Evolutionary conservation across 2,329 filamentous ascomycete species (phyloP).

Genomic region (Pseudogymnoascus sp.): DNA sequence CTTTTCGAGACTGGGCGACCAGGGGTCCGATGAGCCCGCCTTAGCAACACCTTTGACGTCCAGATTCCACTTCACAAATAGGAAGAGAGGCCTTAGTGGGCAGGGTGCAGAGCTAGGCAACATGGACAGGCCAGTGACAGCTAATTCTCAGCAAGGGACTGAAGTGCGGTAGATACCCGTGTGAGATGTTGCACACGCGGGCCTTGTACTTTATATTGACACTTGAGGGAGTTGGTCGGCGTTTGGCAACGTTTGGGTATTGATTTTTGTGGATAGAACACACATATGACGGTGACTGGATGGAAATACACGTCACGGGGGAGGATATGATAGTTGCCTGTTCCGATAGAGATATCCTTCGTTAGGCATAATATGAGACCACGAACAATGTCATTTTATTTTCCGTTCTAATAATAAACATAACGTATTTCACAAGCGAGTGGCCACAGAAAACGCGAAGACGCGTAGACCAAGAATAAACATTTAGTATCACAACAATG

Average conservation of each 20-base stretch:
- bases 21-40: conserved; percentile 32
- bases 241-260: neutral
- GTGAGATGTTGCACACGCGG: neutral
- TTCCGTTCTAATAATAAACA: neutral
- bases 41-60: conserved; percentile 38
- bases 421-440: too few relatives aligned
- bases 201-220: neutral
- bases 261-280: neutral
- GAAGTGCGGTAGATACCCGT: neutral
- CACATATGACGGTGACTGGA: neutral
- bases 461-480: too few relatives aligned
- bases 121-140: conserved; percentile 37
- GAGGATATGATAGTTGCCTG: neutral
- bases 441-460: too few relatives aligned
- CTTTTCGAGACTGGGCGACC: conserved; percentile 72
- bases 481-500: too few relatives aligned
- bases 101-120: conserved; percentile 64
- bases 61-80: conserved; percentile 54
- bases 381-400: neutral
- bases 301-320: neutral
- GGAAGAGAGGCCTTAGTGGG: conserved; percentile 62
- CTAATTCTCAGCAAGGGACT: conserved; percentile 9
- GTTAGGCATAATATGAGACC: neutral
- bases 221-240: neutral
- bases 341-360: conserved; percentile 1